Conservation (phyloP, 768 basidiomycete species). For the Phaeotremella skinneri region DNA sequence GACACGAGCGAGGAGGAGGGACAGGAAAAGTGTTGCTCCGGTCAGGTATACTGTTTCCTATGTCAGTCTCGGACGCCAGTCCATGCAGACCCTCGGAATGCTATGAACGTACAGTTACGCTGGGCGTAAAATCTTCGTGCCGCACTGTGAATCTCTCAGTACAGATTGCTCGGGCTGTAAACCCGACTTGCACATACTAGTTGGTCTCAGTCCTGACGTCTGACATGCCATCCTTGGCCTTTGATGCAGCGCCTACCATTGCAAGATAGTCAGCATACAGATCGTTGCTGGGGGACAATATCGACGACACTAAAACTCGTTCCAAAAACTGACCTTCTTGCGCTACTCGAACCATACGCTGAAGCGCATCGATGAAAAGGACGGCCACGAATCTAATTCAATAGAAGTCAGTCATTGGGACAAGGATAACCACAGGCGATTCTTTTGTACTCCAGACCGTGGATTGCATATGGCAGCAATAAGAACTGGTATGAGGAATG, state of each 20-base stretch:
- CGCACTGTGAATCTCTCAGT: conserved; percentile 55
- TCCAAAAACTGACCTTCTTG: conserved; percentile 42
- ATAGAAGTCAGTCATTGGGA: background rate
- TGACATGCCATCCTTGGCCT: conserved; percentile 57
- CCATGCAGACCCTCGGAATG: background rate
- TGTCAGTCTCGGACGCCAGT: conserved; percentile 5
- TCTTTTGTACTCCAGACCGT: conserved; percentile 4
- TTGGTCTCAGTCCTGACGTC: conserved; percentile 80
- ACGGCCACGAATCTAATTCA: conserved; percentile 68
- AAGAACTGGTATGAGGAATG: background rate
- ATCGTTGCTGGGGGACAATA: background rate
- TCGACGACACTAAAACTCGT: conserved; percentile 17
- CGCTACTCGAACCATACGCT: conserved; percentile 73
- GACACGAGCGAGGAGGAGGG: conserved; percentile 85
- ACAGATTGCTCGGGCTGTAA: background rate
- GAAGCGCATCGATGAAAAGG: conserved; percentile 85
- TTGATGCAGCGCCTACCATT: conserved; percentile 63
- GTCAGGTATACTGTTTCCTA: conserved; percentile 66
- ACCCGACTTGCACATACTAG: conserved; percentile 41
- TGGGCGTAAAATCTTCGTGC: conserved; percentile 81
- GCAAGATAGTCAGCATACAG: too few species aligned
- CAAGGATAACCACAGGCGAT: conserved; percentile 45
- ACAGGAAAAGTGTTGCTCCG: conserved; percentile 77
- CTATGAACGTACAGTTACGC: conserved; percentile 38
- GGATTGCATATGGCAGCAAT: conserved; percentile 6